A percentile compares a stretch with the other conserved stretches of the same genome.
phyloP scores from a whole-genome alignment of 345 rosid species.

The Turritis glabra region DNA sequence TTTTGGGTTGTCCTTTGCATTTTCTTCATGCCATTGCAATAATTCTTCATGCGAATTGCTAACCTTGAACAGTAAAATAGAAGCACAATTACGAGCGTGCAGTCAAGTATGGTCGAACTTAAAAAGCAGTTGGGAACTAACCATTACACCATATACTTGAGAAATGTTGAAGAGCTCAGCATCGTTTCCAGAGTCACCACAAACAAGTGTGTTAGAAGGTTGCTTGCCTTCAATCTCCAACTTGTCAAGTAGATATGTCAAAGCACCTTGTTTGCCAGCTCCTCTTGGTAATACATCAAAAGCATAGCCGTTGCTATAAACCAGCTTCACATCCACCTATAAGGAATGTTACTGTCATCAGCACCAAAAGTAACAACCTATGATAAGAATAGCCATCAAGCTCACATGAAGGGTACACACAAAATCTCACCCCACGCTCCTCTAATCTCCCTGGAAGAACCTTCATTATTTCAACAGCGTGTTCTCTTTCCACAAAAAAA shows the following conservation, averaged over 20 bases:
- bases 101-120: neutral
- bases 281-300: slow-evolving; percentile 77
- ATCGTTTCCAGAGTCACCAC: slow-evolving; percentile 98
- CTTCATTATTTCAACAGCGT: slow-evolving; percentile 52
- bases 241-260: slow-evolving; percentile 66
- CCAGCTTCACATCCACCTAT: slow-evolving; percentile 78
- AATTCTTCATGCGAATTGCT: slow-evolving; percentile 84
- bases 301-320: slow-evolving; percentile 73
- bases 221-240: slow-evolving; percentile 49
- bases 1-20: slow-evolving; percentile 57
- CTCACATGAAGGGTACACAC: neutral
- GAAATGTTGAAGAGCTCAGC: slow-evolving; percentile 71
- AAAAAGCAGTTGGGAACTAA: slow-evolving; percentile 40
- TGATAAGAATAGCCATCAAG: slow-evolving; percentile 4
- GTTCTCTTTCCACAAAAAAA: slow-evolving; percentile 61
- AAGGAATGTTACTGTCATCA: neutral
- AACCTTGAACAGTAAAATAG: slow-evolving; percentile 49
- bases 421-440: slow-evolving; percentile 65
- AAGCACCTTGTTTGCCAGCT: slow-evolving; percentile 91
- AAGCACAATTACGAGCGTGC: slow-evolving; percentile 2
- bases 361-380: slow-evolving; percentile 11
- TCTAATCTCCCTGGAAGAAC: slow-evolving; percentile 53
- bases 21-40: slow-evolving; percentile 69
- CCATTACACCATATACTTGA: slow-evolving; percentile 83
- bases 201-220: slow-evolving; percentile 70